These are phyloP conservation scores for Boletales sp. DNA, from an alignment of 768 basidiomycete species.

Conservation along the genomic window DNA sequence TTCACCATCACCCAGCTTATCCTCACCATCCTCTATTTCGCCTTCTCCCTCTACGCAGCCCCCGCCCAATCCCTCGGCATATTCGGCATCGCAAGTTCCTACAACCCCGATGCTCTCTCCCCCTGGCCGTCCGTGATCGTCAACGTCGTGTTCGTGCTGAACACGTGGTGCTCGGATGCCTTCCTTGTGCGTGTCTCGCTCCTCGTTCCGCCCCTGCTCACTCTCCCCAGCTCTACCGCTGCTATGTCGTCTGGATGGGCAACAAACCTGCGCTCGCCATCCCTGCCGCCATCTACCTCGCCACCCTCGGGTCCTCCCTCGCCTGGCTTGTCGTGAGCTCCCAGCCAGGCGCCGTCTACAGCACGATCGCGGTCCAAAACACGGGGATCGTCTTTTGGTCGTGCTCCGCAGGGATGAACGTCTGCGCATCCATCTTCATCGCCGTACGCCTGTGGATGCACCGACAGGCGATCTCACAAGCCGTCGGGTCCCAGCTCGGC, in stretches of 20 bases:
- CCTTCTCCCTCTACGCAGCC: constrained; percentile 14
- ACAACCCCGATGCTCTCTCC: constrained; percentile 9
- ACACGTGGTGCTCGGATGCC: constrained; percentile 21
- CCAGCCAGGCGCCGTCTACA: constrained; percentile 15
- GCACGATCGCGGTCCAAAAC: constrained; percentile 10
- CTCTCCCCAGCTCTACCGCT: constrained; percentile 17
- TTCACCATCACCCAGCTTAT: constrained; percentile 14
- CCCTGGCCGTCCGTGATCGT: constrained; percentile 16
- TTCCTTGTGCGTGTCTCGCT: constrained; percentile 16
- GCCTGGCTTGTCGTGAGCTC: constrained; percentile 16
- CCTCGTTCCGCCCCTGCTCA: neutral
- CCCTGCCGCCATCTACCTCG: constrained; percentile 14
- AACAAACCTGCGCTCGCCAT: neutral
- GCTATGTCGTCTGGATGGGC: constrained; percentile 17
- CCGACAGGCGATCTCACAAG: constrained; percentile 7
- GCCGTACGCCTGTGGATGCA: constrained; percentile 16
- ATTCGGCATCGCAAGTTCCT: constrained; percentile 7
- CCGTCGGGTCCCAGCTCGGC: constrained; percentile 11
- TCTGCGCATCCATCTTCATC: constrained; percentile 15
- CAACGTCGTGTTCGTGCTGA: constrained; percentile 10
- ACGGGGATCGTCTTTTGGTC: constrained; percentile 13
- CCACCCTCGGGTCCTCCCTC: constrained; percentile 12
- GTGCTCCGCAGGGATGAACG: constrained; percentile 13
- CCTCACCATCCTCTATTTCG: constrained; percentile 18
- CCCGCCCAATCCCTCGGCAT: constrained; percentile 11